Evolutionary conservation across 1,139 yeast genomes (phyloP).

Genomic region (Saccharomycopsis hybrid): DNA sequence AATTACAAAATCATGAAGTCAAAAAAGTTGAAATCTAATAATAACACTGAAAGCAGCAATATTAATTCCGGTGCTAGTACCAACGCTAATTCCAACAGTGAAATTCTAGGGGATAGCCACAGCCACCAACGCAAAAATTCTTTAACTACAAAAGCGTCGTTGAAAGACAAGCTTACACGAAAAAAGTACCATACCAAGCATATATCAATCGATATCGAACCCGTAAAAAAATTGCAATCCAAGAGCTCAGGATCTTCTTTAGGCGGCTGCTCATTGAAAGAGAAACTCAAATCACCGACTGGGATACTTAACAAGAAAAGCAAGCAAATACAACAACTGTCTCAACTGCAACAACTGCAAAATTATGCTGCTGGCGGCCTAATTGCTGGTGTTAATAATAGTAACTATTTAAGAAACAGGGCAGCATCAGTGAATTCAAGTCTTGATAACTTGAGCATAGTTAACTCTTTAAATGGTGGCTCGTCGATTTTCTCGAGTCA

Average conservation of each 20-base stretch:
- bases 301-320: constrained; percentile 2
- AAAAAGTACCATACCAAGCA: not conserved
- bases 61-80: not conserved
- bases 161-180: constrained; percentile 11
- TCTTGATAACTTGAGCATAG: constrained; percentile 8
- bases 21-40: constrained; percentile 1
- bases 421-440: constrained; percentile 10
- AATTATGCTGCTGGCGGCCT: no score
- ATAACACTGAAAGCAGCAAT: not conserved
- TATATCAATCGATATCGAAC: not conserved
- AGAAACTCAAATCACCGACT: constrained; percentile 14
- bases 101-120: no score
- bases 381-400: no score
- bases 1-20: constrained; percentile 5
- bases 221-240: not conserved
- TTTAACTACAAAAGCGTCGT: constrained; percentile 5
- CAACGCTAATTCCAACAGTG: not conserved
- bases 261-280: constrained; percentile 3
- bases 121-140: not conserved
- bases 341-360: no score
- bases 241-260: constrained; percentile 3
- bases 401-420: not conserved
- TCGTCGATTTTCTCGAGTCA: constrained; percentile 11
- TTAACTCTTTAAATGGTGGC: constrained; percentile 7
- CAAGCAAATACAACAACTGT: constrained; percentile 1